Evolutionary conservation across 345 rosid genomes (phyloP).

Genomic region (Gossypium mustelinum): DNA sequence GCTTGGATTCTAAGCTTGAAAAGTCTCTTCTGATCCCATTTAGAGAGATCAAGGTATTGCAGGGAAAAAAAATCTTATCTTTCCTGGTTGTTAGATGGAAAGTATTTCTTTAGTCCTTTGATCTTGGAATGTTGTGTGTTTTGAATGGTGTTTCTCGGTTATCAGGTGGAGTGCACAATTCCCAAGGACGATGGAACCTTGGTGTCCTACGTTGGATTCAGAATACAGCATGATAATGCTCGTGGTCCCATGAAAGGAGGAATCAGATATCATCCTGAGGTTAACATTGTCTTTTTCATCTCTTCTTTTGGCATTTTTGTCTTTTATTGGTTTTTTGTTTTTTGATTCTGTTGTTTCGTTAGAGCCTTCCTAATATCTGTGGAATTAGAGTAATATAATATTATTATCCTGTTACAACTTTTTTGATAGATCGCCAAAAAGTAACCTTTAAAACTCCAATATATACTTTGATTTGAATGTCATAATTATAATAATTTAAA

Average conservation of each 20-base stretch:
- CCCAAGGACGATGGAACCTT: conserved; percentile 95
- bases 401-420: background rate
- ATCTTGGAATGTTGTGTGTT: conserved; percentile 1
- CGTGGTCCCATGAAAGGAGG: conserved; percentile 99
- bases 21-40: conserved; percentile 88
- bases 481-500: background rate
- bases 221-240: conserved; percentile 96
- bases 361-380: background rate
- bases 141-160: conserved; percentile 2
- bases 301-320: background rate
- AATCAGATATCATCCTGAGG: conserved; percentile 99
- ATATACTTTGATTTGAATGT: background rate
- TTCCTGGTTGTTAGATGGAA: background rate
- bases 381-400: background rate
- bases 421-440: background rate
- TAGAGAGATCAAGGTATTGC: conserved; percentile 81
- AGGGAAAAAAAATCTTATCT: background rate
- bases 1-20: conserved; percentile 86
- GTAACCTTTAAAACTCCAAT: background rate
- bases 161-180: conserved; percentile 95
- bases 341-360: background rate
- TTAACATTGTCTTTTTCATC: conserved; percentile 11
- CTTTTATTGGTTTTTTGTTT: background rate
- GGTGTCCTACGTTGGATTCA: conserved; percentile 80
- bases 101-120: background rate